Evolutionary conservation across 148 eudicot species (phyloP).

Genomic region (Fagopyrum esculentum): DNA sequence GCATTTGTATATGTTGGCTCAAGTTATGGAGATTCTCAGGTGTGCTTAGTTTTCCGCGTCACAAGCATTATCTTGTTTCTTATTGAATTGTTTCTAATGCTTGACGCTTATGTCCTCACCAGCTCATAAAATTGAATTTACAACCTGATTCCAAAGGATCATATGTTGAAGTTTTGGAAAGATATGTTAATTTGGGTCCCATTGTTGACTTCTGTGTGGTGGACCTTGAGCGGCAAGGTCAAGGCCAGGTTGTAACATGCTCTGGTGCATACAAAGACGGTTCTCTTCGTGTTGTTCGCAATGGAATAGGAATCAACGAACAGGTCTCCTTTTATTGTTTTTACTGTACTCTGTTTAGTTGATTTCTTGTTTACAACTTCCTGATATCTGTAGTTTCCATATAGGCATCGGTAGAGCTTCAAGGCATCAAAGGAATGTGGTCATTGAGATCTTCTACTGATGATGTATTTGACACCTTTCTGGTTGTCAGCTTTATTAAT

Average conservation of each 20-base stretch:
- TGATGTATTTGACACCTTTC: conserved; percentile 86
- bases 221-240: conserved; percentile 98
- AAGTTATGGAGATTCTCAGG: conserved; percentile 99
- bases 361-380: neutral
- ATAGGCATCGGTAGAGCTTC: conserved; percentile 97
- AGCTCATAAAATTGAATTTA: conserved; percentile 87
- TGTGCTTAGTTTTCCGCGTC: conserved; percentile 14
- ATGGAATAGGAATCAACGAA: conserved; percentile 96
- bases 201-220: conserved; percentile 97
- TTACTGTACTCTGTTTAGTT: neutral
- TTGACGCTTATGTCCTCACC: conserved; percentile 16
- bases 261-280: conserved; percentile 99
- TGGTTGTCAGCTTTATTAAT: conserved; percentile 92
- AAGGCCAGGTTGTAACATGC: conserved; percentile 99
- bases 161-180: conserved; percentile 88
- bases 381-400: conserved; percentile 13
- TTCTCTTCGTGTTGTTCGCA: conserved; percentile 91
- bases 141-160: conserved; percentile 96
- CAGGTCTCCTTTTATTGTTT: conserved; percentile 43
- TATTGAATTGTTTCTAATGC: conserved; percentile 8
- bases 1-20: conserved; percentile 93
- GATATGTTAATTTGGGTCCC: conserved; percentile 91
- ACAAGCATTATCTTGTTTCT: neutral
- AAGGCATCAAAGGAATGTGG: conserved; percentile 99
- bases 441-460: conserved; percentile 77